phyloP scores from a whole-genome alignment of 31 red algal species.

The Endocladia muricata region DNA sequence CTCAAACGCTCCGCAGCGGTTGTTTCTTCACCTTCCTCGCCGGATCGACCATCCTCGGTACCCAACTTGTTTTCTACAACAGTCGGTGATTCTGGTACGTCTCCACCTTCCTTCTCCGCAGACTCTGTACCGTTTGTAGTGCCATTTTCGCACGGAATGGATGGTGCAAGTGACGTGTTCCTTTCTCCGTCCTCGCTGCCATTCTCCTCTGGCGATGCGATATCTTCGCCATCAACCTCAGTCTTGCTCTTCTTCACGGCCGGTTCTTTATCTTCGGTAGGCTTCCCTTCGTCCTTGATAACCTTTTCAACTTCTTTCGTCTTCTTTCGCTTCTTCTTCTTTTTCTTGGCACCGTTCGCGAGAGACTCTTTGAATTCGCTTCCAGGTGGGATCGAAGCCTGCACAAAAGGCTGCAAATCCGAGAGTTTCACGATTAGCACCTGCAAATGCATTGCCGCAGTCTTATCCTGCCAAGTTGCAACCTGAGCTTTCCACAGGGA shows the following conservation, averaged over 20 bases:
- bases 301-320: not conserved
- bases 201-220: not conserved
- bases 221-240: not conserved
- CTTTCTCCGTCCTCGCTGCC: not conserved
- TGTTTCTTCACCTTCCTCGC: conserved; percentile 18
- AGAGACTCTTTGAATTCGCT: not conserved
- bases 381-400: conserved; percentile 9
- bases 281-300: not conserved
- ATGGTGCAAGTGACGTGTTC: too few species aligned
- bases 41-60: conserved; percentile 10
- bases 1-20: conserved; percentile 15
- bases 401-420: conserved; percentile 31
- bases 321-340: conserved; percentile 43
- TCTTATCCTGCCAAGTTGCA: conserved; percentile 47
- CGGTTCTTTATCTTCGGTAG: not conserved
- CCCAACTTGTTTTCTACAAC: not conserved
- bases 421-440: conserved; percentile 24
- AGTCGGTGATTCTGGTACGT: not conserved
- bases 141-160: too few species aligned
- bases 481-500: conserved; percentile 50
- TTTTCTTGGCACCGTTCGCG: conserved; percentile 30
- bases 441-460: conserved; percentile 60
- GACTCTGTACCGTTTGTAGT: not conserved
- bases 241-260: not conserved
- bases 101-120: not conserved